A percentile compares a stretch with the other conserved stretches of the same genome.
phyloP scores from a whole-genome alignment of 306 rosid species.

The Lathyrus tuberosus region DNA sequence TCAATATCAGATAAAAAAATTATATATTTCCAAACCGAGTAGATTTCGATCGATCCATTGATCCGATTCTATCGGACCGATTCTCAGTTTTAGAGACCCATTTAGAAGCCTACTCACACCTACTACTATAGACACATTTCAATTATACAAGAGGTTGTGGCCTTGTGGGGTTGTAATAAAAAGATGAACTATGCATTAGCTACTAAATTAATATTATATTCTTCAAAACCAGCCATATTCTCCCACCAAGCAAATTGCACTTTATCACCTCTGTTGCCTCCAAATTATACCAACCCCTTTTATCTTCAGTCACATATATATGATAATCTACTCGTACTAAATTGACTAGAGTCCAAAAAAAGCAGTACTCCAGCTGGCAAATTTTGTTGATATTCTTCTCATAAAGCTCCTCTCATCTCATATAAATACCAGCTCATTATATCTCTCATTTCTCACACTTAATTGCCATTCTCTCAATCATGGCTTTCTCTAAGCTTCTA shows the following conservation, averaged over 20 bases:
- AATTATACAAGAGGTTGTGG: not conserved
- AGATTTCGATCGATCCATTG: no score
- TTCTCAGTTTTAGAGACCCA: no score
- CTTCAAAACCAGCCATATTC: not conserved
- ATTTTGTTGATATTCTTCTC: not conserved
- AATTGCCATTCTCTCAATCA: not conserved
- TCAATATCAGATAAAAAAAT: no score
- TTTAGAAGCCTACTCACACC: no score
- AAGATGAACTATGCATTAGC: not conserved
- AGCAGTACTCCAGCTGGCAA: not conserved
- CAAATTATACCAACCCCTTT: no score
- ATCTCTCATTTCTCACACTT: conserved; percentile 31
- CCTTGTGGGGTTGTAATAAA: not conserved
- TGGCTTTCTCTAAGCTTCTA: conserved; percentile 60
- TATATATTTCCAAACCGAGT: no score
- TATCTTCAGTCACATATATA: no score
- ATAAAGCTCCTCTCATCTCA: conserved; percentile 6
- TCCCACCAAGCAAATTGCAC: not conserved
- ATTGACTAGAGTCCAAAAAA: no score
- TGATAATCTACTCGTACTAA: not conserved
- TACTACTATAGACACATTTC: not conserved
- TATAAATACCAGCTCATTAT: conserved; percentile 56
- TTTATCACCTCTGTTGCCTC: not conserved
- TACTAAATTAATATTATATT: not conserved
- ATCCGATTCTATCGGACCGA: no score